These are phyloP conservation scores for Physcomitrium patens DNA, from an alignment of 225 moss, liverwort and hornwort species.

Conservation along the genomic window DNA sequence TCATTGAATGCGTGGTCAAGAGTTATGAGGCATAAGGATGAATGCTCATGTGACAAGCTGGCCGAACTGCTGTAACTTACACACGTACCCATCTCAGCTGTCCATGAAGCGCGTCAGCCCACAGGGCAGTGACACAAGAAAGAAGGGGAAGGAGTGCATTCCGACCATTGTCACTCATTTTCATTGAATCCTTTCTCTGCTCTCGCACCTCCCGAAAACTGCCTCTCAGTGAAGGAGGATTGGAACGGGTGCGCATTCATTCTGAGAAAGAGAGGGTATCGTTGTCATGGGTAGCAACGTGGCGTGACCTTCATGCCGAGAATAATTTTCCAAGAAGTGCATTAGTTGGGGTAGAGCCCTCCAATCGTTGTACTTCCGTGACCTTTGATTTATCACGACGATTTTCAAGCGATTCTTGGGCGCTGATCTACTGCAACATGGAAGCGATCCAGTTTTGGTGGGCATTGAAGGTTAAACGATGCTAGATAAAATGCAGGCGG, in stretches of 20 bases:
- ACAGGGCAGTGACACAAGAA: too few relatives aligned
- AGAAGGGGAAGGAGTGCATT: not conserved
- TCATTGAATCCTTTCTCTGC: not conserved
- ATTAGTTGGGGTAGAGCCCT: too few relatives aligned
- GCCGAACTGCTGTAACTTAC: constrained; percentile 57
- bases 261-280: too few relatives aligned
- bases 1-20: constrained; percentile 23
- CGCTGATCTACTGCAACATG: too few relatives aligned
- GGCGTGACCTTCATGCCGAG: too few relatives aligned
- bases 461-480: not conserved
- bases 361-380: too few relatives aligned
- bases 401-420: too few relatives aligned
- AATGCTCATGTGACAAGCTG: constrained; percentile 33
- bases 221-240: not conserved
- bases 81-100: constrained; percentile 21
- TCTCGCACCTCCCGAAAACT: not conserved
- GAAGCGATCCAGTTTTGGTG: too few relatives aligned
- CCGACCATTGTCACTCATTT: not conserved
- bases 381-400: too few relatives aligned
- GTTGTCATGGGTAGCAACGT: too few relatives aligned
- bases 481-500: constrained; percentile 29
- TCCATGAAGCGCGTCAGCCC: not conserved
- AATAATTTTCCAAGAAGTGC: too few relatives aligned
- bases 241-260: not conserved
- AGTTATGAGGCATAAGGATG: constrained; percentile 35